Evolutionary conservation across 2,329 filamentous ascomycete species (phyloP), one percentile per base, ranked within the genome.

Genomic region (Pseudogymnoascus sp.): DNA sequence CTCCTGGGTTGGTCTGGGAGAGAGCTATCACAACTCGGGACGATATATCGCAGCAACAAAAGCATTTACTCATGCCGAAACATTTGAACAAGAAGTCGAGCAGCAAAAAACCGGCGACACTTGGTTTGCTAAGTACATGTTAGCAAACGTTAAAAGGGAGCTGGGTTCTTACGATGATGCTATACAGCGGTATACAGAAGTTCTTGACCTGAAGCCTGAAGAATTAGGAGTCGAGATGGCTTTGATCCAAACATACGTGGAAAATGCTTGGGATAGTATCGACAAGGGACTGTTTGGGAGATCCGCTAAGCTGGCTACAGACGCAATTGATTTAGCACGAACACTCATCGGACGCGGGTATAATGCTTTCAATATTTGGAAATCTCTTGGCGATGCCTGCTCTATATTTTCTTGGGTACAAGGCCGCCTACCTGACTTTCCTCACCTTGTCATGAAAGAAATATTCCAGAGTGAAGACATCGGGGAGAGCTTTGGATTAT

Each of bases 41-140:
- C 84, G 93, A 66, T 96, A 96, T 71, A 89, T 97, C 65, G 93
- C 95, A n/a, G 93, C 95, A 0, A 91, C 89, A 3, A 93, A 95
- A 72, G 92, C 95, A 0, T 95, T 98, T 68, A 80, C 90, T 35
- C 89, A 96, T 71, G 95, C 93, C 0, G 88, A 93, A 72, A 84
- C 83, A 62, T 81, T 96, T 4, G 90, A 93, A 66, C 80, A 84
- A 28, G 80, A 81, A 1, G 74, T 83, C 0, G 74, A 79, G n/a
- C 71, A 81, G 71, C 75, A 83, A 53, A 80, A 84, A 35, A 72
- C 79, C 19, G 86, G 84, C 0, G 89, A 96, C 68, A 89, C 85
- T 8, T 99, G 95, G 95, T 99, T 97, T 73, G 93, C 93, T 6
- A 91, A 91, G 72, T 97, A 97, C 75, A 96, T 99, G 88, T 84